A percentile compares a stretch with the other conserved stretches of the same genome.
Conservation (phyloP, 1,284 basidiomycete species). For the Rhodofomes roseus region DNA sequence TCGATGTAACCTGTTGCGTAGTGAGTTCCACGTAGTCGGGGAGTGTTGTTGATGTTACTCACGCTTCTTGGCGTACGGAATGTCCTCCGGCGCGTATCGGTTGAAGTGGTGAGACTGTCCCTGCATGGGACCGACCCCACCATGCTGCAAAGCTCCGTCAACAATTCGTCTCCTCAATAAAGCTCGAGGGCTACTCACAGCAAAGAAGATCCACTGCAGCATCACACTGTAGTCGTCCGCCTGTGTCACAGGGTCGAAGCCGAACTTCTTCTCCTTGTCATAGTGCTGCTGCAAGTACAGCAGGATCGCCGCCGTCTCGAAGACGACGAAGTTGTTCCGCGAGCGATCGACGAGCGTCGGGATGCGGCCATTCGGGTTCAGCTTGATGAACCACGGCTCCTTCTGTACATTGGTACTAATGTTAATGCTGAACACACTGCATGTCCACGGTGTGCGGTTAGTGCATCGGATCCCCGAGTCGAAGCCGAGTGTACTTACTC, state of each 20-base stretch:
- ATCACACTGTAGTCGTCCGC: slow-evolving; percentile 49
- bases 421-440: slow-evolving; percentile 33
- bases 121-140: slow-evolving; percentile 74
- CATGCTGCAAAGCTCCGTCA: slow-evolving; percentile 39
- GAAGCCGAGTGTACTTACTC: slow-evolving; percentile 17
- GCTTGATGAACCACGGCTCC: slow-evolving; percentile 49
- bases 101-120: slow-evolving; percentile 69
- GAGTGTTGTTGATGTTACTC: slow-evolving; percentile 10
- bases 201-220: slow-evolving; percentile 81
- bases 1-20: slow-evolving; percentile 55
- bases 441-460: background rate
- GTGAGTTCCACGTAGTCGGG: background rate
- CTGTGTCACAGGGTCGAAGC: slow-evolving; percentile 36
- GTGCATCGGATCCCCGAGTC: background rate
- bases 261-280: slow-evolving; percentile 46
- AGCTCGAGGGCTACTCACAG: slow-evolving; percentile 33
- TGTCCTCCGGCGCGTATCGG: slow-evolving; percentile 53
- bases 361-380: slow-evolving; percentile 63
- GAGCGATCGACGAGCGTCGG: slow-evolving; percentile 44
- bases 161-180: background rate
- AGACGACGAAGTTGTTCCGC: slow-evolving; percentile 45
- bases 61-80: slow-evolving; percentile 65
- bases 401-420: slow-evolving; percentile 46
- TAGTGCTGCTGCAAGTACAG: slow-evolving; percentile 51
- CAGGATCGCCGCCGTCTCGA: slow-evolving; percentile 53